Conservation (phyloP, 2,329 filamentous ascomycete species). For the Ceratocystiopsis minuta region DNA sequence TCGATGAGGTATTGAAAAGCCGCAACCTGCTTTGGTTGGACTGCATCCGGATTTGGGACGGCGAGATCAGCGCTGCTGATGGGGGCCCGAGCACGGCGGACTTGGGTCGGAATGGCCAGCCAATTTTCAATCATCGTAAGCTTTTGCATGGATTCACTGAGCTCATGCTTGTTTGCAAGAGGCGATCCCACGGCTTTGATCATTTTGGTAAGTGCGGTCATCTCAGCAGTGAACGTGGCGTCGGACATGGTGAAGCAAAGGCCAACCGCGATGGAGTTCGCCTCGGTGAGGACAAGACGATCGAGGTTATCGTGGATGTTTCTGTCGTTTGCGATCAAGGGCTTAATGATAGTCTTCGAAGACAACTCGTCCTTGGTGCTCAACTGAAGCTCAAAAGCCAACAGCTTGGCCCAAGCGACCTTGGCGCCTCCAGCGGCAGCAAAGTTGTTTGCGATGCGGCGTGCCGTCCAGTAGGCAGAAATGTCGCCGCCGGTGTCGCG, state of each 20-base stretch:
- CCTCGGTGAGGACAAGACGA: not conserved
- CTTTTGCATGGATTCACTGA: not conserved
- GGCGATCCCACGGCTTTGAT: not conserved
- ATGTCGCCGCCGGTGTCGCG: not conserved
- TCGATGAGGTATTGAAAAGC: constrained; percentile 10
- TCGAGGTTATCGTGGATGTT: not conserved
- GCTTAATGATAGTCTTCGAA: not conserved
- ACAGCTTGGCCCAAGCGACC: constrained; percentile 3
- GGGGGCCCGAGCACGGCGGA: not conserved
- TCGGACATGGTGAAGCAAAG: constrained; percentile 8
- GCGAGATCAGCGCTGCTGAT: no score
- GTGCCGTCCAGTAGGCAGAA: constrained; percentile 7
- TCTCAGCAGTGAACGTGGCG: constrained; percentile 9
- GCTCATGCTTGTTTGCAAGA: not conserved
- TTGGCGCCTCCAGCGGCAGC: not conserved
- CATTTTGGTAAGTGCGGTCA: constrained; percentile 6
- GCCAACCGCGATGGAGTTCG: constrained; percentile 4
- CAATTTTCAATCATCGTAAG: not conserved
- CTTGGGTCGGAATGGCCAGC: not conserved
- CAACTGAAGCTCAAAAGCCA: constrained; percentile 7
- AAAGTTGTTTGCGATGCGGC: constrained; percentile 8
- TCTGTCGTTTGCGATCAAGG: constrained; percentile 3
- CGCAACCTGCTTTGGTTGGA: constrained; percentile 8
- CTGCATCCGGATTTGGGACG: not conserved
- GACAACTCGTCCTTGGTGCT: not conserved